Base-by-base conservation (phyloP, 176 grass and related monocot genomes). In the Pontederia crassipes region DNA sequence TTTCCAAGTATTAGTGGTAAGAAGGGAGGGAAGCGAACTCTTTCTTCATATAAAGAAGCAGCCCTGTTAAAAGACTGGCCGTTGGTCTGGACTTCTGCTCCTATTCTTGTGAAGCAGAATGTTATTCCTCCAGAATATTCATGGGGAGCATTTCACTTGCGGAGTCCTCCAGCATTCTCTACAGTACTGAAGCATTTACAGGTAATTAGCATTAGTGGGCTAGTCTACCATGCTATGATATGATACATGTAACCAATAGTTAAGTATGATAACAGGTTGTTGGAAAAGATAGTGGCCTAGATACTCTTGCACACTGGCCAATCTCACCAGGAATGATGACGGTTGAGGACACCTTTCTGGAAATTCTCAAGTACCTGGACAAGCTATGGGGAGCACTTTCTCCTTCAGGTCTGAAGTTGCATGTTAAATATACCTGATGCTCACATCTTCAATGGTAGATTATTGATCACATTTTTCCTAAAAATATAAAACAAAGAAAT, bases 1-100 rank as follows among this genome's bases (percentile, higher is more conserved):
- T 96, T 96, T 75, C 91, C 91, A 40, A 82, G 83, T 90, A 84
- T 96, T 80, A 83, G 91, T 75, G 91, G 91, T 64, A 96, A 96
- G 81, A 96, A 74, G 74, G 91, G 91, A 32, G 91, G 91, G 61
- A 87, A 79, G 78, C 79, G 86, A 59, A 78, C 90, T 57, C 78
- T 96, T 82, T 78, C 83, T 65, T 87, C 91, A 69, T 96, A 88
- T 73, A 90, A 72, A 48, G 91, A 87, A 60, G 78, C 91, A 64
- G 81, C 82, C 53, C 72, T 96, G 55, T 78, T 78, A 69, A 85
- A 87, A 72, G 91, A 96, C 58, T 96, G 91, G 91, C 86, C 86
- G 40, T 62, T 96, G 72, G 83, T 78, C 2, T 96, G 91, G 91
- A 96, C 80, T 55, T 80, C 81, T 69, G 86, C 86, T 75, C 83